These are phyloP conservation scores for Kodamaea neixiangensis DNA, from an alignment of 805 yeast genomes.

Conservation along the genomic window DNA sequence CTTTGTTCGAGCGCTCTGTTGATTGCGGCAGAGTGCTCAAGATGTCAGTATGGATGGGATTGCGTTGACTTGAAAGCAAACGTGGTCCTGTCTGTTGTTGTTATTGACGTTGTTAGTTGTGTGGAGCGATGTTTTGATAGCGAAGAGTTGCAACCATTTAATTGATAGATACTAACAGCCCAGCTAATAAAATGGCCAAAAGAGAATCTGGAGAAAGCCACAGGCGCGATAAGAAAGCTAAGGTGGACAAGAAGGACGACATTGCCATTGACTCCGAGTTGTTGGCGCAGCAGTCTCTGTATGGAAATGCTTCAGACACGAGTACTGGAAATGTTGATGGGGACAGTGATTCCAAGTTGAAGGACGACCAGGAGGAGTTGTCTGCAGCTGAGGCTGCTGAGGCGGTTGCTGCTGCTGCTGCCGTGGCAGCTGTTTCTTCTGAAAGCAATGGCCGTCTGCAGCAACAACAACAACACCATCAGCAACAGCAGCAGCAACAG, in stretches of 20 bases:
- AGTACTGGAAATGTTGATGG: neutral
- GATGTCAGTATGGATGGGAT: neutral
- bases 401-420: slow-evolving; percentile 30
- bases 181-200: slow-evolving; percentile 14
- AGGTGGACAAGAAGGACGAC: slow-evolving; percentile 18
- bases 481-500: slow-evolving; percentile 18
- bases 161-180: slow-evolving; percentile 11
- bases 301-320: slow-evolving; percentile 10
- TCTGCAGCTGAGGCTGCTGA: slow-evolving; percentile 32
- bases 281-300: slow-evolving; percentile 42
- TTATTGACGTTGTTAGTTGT: neutral
- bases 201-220: slow-evolving; percentile 16
- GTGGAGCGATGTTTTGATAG: neutral
- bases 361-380: slow-evolving; percentile 23
- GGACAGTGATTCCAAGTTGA: slow-evolving; percentile 9
- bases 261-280: slow-evolving; percentile 45
- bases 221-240: slow-evolving; percentile 14
- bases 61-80: neutral
- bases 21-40: neutral
- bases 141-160: slow-evolving; percentile 9
- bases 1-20: neutral
- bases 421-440: slow-evolving; percentile 23
- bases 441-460: slow-evolving; percentile 10
- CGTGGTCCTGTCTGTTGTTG: neutral
- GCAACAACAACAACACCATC: slow-evolving; percentile 17